A percentile compares a stretch with the other conserved stretches of the same genome.
Evolutionary conservation across 331 rosid species (phyloP).

Genomic region (Malus hybrid): DNA sequence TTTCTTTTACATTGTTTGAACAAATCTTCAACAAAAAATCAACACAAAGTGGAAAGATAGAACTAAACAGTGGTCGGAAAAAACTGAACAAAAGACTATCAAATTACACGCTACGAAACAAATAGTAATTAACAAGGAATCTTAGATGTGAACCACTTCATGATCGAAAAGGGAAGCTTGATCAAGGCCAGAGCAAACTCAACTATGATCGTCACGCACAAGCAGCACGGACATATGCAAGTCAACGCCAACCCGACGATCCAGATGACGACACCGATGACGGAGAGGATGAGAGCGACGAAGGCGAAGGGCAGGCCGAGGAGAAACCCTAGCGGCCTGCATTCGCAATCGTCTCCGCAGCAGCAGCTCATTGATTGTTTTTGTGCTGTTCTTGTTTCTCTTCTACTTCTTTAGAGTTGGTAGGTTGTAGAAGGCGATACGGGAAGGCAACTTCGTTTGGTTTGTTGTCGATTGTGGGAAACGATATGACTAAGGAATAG

Average conservation of each 20-base stretch:
- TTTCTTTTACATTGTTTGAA: background rate
- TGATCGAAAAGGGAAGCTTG: constrained; percentile 64
- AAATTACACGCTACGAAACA: background rate
- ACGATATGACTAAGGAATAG: background rate
- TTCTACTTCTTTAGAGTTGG: background rate
- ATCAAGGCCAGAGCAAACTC: constrained; percentile 66
- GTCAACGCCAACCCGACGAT: constrained; percentile 69
- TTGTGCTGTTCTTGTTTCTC: background rate
- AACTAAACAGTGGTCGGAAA: background rate
- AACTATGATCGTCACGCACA: constrained; percentile 65
- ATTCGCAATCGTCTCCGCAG: constrained; percentile 49
- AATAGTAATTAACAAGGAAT: constrained; percentile 52
- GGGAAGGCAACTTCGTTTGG: background rate
- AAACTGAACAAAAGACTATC: background rate
- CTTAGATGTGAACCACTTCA: constrained; percentile 82
- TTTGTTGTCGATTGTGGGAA: background rate
- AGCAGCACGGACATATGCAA: constrained; percentile 86
- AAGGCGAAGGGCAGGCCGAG: constrained; percentile 82
- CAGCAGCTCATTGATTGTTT: constrained; percentile 40
- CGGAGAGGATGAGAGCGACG: constrained; percentile 47
- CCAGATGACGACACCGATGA: constrained; percentile 64
- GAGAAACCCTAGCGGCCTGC: constrained; percentile 78
- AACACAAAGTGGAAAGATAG: background rate
- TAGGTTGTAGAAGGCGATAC: background rate
- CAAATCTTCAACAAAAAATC: background rate